These are phyloP conservation scores for Aspergillus tubingensis DNA, from an alignment of 2,329 filamentous ascomycete genomes.

Conservation along the genomic window DNA sequence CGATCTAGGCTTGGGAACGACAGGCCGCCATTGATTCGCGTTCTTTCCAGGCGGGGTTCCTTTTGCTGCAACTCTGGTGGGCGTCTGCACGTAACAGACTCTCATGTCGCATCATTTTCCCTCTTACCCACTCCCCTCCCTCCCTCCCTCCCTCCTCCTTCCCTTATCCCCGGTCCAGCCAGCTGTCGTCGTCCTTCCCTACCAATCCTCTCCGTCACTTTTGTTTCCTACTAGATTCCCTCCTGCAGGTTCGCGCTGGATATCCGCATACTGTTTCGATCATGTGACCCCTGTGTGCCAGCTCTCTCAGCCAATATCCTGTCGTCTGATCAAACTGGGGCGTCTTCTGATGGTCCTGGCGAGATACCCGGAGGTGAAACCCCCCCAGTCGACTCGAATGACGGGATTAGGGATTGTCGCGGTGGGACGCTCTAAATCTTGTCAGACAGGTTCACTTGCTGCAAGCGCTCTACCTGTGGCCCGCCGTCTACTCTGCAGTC, in stretches of 20 bases:
- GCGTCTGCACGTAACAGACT: slow-evolving; percentile 21
- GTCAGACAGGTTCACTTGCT: slow-evolving; percentile 37
- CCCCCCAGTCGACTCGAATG: slow-evolving; percentile 26
- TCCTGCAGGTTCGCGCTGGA: slow-evolving; percentile 36
- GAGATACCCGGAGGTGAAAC: slow-evolving; percentile 25
- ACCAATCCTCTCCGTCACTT: slow-evolving; percentile 22
- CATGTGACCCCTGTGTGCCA: slow-evolving; percentile 39
- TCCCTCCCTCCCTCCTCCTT: slow-evolving; percentile 8
- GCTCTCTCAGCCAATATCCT: slow-evolving; percentile 28
- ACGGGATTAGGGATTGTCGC: slow-evolving; percentile 14
- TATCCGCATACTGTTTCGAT: slow-evolving; percentile 37
- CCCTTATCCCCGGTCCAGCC: slow-evolving; percentile 18
- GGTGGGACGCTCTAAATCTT: slow-evolving; percentile 28
- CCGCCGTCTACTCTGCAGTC: slow-evolving; percentile 21
- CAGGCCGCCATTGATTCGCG: slow-evolving; percentile 20
- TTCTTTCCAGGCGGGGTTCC: slow-evolving; percentile 21
- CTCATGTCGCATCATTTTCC: slow-evolving; percentile 21
- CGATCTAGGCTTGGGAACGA: slow-evolving; percentile 15
- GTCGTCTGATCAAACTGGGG: slow-evolving; percentile 23
- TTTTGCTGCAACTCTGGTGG: slow-evolving; percentile 13
- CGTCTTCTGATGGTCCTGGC: slow-evolving; percentile 19
- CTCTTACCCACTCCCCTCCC: slow-evolving; percentile 10
- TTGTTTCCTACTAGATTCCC: slow-evolving; percentile 7
- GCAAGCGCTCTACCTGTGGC: slow-evolving; percentile 24
- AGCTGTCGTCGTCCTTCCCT: slow-evolving; percentile 17